Conservation (phyloP, 768 basidiomycete species). For the Rhodosporidiobolus sp. region DNA sequence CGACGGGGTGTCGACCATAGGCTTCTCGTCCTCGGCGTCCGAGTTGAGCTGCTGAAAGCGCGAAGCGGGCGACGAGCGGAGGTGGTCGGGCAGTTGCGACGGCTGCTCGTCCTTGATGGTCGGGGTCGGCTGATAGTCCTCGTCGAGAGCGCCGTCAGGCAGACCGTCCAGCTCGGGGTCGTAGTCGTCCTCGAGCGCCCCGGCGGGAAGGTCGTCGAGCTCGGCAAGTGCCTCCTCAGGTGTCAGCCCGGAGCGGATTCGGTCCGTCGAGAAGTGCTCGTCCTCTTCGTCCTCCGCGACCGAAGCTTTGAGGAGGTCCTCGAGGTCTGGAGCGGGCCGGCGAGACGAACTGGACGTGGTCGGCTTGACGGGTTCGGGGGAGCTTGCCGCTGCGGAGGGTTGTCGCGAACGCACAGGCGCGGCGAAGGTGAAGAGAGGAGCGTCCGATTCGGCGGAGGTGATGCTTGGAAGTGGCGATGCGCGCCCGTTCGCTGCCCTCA, state of each 20-base stretch:
- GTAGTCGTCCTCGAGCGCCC: slow-evolving; percentile 25
- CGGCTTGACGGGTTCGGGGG: too few relatives aligned
- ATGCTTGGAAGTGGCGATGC: not conserved
- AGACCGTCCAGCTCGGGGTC: slow-evolving; percentile 6
- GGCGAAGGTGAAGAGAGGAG: not conserved
- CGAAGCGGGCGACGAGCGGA: not conserved
- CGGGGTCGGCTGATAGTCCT: slow-evolving; percentile 36
- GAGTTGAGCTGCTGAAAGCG: not conserved
- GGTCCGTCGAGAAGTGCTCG: not conserved
- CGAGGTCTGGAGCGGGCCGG: not conserved
- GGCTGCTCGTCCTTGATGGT: slow-evolving; percentile 19
- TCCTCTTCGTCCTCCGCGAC: not conserved
- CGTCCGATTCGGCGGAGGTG: not conserved
- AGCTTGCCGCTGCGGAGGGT: too few relatives aligned
- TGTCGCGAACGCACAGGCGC: too few relatives aligned
- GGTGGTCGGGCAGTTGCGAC: not conserved
- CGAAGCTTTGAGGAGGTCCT: slow-evolving; percentile 7
- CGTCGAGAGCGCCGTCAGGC: slow-evolving; percentile 9
- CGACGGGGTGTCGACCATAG: not conserved
- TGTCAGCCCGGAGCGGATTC: not conserved
- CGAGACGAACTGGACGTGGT: not conserved
- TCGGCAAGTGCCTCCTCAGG: slow-evolving; percentile 10
- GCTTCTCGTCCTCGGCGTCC: not conserved
- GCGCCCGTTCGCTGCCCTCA: not conserved
- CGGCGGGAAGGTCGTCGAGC: slow-evolving; percentile 8